phyloP scores from a whole-genome alignment of 306 rosid species.

The Cucurbita moschata region DNA sequence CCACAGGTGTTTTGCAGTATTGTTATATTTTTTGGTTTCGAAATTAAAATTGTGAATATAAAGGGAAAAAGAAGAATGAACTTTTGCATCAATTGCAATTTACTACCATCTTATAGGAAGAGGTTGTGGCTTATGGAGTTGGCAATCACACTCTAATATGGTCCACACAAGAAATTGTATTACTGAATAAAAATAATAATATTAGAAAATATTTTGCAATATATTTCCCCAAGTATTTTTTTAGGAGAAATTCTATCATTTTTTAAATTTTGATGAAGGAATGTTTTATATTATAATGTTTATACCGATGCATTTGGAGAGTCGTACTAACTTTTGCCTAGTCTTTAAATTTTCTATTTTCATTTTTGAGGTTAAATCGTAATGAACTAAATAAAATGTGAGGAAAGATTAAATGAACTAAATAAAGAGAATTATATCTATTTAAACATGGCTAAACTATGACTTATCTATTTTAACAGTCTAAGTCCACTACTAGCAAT shows the following conservation, averaged over 20 bases:
- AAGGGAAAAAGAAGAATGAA: neutral
- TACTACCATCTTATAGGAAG: neutral
- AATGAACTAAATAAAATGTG: too few species aligned
- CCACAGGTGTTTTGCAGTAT: neutral
- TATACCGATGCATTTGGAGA: neutral
- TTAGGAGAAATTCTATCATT: neutral
- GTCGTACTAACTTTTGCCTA: too few species aligned
- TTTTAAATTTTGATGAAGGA: neutral
- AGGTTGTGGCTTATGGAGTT: neutral
- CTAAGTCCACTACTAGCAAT: too few species aligned
- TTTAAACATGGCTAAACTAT: too few species aligned
- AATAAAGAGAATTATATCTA: too few species aligned
- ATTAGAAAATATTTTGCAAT: neutral
- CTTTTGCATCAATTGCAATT: neutral
- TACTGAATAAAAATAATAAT: neutral
- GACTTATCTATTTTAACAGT: too few species aligned
- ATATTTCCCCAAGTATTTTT: neutral
- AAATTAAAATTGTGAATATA: neutral
- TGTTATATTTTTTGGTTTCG: neutral
- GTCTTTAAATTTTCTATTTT: too few species aligned
- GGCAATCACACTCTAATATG: neutral
- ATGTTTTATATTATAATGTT: neutral
- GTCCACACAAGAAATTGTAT: neutral
- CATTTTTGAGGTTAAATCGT: too few species aligned
- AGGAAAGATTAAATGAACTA: too few species aligned